Evolutionary conservation across 2,329 filamentous ascomycete species (phyloP), one percentile per base, ranked within the genome.

Genomic region (Thelonectria blattea): DNA sequence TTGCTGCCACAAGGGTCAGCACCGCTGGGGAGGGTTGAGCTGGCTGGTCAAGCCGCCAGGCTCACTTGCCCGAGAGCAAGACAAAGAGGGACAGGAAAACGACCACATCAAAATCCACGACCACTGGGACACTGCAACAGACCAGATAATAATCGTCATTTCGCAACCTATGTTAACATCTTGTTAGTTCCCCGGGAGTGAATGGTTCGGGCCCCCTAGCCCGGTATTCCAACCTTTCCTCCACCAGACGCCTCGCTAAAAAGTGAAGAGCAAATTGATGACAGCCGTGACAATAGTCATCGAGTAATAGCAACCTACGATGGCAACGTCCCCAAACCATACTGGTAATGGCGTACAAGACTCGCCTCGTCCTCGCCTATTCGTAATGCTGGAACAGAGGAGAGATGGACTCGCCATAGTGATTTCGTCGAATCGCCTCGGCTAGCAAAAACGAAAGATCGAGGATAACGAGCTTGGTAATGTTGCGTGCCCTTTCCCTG

Each of bases 341-440:
- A 30, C 20, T 48, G 24, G 17, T 45, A 24, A 15, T 12, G 34
- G 4, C 15, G 17, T 18, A 42, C 37, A 47, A 34, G n/a, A 7
- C 18, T 14, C 30, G 59, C 57, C 56, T 42, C 45, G 43, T 48
- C 37, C 52, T 59, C 53, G 55, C 64, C 76, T 79, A 86, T 74
- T 89, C 83, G 66, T 85, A 85, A 67, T 89, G 87, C 73, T 91
- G 88, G 76, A 91, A 92, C 62, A 91, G 73, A 34, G 81, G 81
- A 63, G 83, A 86, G 72, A 92, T 90, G 65, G 90, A 89, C 80
- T 97, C 94, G 76, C 95, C 95, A 73, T 98, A 95, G 76, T 99
- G 94, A 75, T 98, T 98, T 71, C 95, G 88, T 70, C 95, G 87
- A 69, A 99, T 98, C 52, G 93, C 93, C 78, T 99, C 95, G 5